phyloP scores from a whole-genome alignment of 768 basidiomycete genomes.

The Leucocoprinus leucothites region DNA sequence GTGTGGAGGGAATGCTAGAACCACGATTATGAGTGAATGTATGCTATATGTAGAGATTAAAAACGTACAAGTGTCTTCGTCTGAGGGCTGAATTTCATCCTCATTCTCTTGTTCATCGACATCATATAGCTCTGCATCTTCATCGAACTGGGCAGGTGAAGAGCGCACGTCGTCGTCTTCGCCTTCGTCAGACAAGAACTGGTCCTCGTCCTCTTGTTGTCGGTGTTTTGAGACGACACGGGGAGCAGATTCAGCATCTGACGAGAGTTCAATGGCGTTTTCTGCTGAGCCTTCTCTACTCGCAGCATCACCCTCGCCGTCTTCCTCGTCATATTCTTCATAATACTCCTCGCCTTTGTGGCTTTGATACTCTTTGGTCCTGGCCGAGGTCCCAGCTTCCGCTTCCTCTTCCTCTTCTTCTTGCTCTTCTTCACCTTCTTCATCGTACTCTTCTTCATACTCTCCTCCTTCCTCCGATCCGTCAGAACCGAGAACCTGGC shows the following conservation, averaged over 20 bases:
- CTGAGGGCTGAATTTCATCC: conserved; percentile 28
- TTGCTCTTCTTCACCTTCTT: conserved; percentile 18
- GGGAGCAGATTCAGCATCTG: conserved; percentile 1
- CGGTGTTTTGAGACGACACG: neutral
- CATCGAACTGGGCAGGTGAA: conserved; percentile 14
- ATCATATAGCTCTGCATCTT: conserved; percentile 1
- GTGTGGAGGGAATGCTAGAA: conserved; percentile 22
- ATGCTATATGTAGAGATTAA: neutral
- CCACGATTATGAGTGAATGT: conserved; percentile 14
- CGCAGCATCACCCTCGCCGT: conserved; percentile 17
- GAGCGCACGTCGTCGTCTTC: conserved; percentile 4
- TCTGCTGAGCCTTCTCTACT: conserved; percentile 9
- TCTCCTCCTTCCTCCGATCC: conserved; percentile 20
- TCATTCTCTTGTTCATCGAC: conserved; percentile 12
- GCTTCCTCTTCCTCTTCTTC: conserved; percentile 20
- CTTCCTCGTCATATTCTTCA: conserved; percentile 18
- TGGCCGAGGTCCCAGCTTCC: conserved; percentile 17
- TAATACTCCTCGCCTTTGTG: conserved; percentile 15
- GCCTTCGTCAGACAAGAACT: conserved; percentile 20
- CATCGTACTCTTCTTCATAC: conserved; percentile 17
- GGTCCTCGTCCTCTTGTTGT: conserved; percentile 18
- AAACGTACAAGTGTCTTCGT: conserved; percentile 29
- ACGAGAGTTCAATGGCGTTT: conserved; percentile 4
- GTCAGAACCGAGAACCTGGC: conserved; percentile 18
- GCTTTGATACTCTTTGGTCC: neutral